Evolutionary conservation across 768 basidiomycete species (phyloP).

Genomic region (Hemileccinum impolitum): DNA sequence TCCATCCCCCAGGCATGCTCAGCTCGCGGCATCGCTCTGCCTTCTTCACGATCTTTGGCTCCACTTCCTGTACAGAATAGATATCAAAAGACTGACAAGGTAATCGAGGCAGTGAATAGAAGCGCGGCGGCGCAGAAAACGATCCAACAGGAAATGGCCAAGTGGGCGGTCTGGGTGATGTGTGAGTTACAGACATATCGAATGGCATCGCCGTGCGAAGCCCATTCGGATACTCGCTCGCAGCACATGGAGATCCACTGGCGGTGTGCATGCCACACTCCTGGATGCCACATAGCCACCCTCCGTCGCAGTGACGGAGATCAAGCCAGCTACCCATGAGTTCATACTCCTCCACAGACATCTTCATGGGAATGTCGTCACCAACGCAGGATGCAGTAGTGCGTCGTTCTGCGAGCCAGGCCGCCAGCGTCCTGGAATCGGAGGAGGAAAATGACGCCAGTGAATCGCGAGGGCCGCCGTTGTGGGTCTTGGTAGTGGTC

Average conservation of each 20-base stretch:
- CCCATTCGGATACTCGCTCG: slow-evolving; percentile 11
- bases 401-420: slow-evolving; percentile 42
- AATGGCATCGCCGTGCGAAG: slow-evolving; percentile 27
- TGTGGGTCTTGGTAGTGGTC: slow-evolving; percentile 8
- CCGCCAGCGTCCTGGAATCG: slow-evolving; percentile 30
- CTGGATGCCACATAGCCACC: slow-evolving; percentile 28
- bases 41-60: slow-evolving; percentile 8
- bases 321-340: slow-evolving; percentile 46
- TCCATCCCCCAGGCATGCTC: slow-evolving; percentile 44
- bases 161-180: slow-evolving; percentile 4
- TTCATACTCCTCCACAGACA: slow-evolving; percentile 50
- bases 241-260: slow-evolving; percentile 32
- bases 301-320: slow-evolving; percentile 16
- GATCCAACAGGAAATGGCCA: slow-evolving; percentile 12
- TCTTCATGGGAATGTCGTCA: slow-evolving; percentile 26
- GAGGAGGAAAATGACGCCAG: slow-evolving; percentile 31
- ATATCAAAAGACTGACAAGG: slow-evolving; percentile 18
- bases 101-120: slow-evolving; percentile 25
- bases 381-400: slow-evolving; percentile 26
- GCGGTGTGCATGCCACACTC: slow-evolving; percentile 32
- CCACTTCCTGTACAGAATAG: slow-evolving; percentile 16
- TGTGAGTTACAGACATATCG: slow-evolving; percentile 5
- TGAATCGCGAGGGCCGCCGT: slow-evolving; percentile 20
- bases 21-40: slow-evolving; percentile 25
- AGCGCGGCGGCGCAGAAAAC: slow-evolving; percentile 17